phyloP scores from a whole-genome alignment of 768 basidiomycete genomes.

The Naganishia randhawae region DNA sequence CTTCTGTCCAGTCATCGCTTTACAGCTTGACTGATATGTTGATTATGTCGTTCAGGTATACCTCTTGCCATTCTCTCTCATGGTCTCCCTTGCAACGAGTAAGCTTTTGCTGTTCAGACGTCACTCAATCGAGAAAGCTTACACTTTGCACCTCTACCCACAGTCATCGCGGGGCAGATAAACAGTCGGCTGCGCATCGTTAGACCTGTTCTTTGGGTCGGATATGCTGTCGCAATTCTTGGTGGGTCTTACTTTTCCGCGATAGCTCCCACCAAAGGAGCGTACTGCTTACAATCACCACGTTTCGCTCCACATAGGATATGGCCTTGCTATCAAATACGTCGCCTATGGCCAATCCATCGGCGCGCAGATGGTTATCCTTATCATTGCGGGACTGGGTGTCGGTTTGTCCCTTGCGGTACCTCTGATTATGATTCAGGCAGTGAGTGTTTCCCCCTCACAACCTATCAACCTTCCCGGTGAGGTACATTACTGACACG shows the following conservation, averaged over 20 bases:
- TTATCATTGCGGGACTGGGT: constrained; percentile 36
- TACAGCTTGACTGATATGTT: constrained; percentile 33
- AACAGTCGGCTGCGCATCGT: constrained; percentile 36
- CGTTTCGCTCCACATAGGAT: background rate
- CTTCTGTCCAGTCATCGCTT: background rate
- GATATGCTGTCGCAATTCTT: constrained; percentile 35
- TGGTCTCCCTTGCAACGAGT: constrained; percentile 27
- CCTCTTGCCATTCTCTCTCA: constrained; percentile 38
- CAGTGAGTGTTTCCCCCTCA: constrained; percentile 21
- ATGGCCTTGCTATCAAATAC: constrained; percentile 26
- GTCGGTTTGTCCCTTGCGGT: constrained; percentile 40
- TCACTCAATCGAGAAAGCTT: background rate
- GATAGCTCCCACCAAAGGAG: constrained; percentile 28
- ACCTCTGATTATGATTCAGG: constrained; percentile 45
- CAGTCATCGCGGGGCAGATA: constrained; percentile 39
- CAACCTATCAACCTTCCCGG: background rate
- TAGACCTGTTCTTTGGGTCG: constrained; percentile 44
- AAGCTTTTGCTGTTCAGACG: background rate
- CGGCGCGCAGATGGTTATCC: constrained; percentile 36
- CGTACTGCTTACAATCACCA: background rate
- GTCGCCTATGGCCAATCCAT: constrained; percentile 23
- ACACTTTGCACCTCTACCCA: constrained; percentile 25
- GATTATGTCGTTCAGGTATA: constrained; percentile 36
- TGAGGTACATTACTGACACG: background rate
- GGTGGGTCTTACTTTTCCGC: constrained; percentile 32